Conservation (phyloP, 148 eudicot genomes). For the Nyssa sinensis region DNA sequence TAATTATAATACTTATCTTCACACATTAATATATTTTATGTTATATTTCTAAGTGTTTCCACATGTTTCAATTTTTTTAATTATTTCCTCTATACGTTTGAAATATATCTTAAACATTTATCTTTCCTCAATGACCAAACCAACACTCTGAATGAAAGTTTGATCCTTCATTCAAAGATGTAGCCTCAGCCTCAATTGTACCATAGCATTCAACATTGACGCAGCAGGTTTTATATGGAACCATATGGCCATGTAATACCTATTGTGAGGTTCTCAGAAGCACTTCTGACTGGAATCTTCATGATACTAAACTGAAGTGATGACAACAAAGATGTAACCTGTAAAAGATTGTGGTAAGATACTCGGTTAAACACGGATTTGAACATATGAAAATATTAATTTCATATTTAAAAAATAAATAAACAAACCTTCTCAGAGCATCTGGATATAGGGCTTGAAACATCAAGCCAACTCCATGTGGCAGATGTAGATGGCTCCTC, state of each 20-base stretch:
- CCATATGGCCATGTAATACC: conserved; percentile 36
- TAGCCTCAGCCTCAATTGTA: not conserved
- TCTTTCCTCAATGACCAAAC: too few relatives aligned
- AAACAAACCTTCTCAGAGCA: conserved; percentile 59
- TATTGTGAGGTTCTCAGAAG: conserved; percentile 42
- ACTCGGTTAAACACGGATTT: not conserved
- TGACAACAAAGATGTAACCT: conserved; percentile 63
- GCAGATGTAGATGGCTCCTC: conserved; percentile 41
- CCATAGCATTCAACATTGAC: not conserved
- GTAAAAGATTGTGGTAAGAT: conserved; percentile 15
- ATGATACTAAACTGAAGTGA: conserved; percentile 57
- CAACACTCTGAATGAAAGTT: too few relatives aligned
- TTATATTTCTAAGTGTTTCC: too few relatives aligned
- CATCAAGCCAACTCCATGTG: conserved; percentile 76
- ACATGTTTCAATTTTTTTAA: too few relatives aligned
- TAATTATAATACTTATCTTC: too few relatives aligned
- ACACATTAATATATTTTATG: too few relatives aligned
- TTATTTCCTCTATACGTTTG: too few relatives aligned
- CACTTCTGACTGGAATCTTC: conserved; percentile 71
- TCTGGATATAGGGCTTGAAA: conserved; percentile 61
- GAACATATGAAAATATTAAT: not conserved
- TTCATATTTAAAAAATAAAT: not conserved
- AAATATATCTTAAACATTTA: too few relatives aligned
- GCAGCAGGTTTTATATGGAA: not conserved
- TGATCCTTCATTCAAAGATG: not conserved